Base-by-base conservation (phyloP, 2,329 filamentous ascomycete genomes). In the Hypoxylon sp. region DNA sequence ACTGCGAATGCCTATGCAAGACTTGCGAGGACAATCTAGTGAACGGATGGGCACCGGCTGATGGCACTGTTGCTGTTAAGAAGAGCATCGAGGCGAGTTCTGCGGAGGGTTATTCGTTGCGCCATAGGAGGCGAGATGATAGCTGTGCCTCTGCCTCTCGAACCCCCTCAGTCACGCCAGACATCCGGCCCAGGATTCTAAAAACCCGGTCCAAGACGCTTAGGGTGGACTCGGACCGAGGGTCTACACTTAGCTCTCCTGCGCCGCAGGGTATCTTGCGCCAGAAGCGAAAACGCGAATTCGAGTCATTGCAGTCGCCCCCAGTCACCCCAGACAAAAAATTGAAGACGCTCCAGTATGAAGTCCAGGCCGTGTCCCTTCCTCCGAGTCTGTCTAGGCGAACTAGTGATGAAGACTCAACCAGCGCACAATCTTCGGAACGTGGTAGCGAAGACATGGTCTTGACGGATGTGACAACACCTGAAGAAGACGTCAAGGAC, bases 1-100 rank as follows among this genome's bases (percentile, higher is more conserved):
- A 99, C 74, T 95, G 94, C 79, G 96, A 99, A 78, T 99, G 96
- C 78, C 84, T 99, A 1, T 99, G 96, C 79, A 87, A 88, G 73
- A 96, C 92, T 0, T 99, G 96, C 79, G 96, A 99, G 81, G 85
- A 86, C 22, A 83, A 85, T 2, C 82, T 88, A 64, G 85, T 87
- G 59, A 98, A 98, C 78, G 96, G 96, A 0, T 99, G 97, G 97
- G 87, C 89, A 40, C 86, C 84, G 0, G 82, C 82, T 13, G 84
- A 84, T 3, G 84, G 81, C 0, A 83, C 82, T 13, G 77, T 82
- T 2, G 81, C 81, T 1, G 80, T 87, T 25, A 83, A 81, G 74
- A 82, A 78, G 69, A 87, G 84, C 73, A 85, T 91, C 27, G 88
- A 91, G 73, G 84, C 86, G 48, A 82, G 84, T 6, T 72, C 77